Conservation (phyloP, 345 rosid genomes). For the Salix viminalis region DNA sequence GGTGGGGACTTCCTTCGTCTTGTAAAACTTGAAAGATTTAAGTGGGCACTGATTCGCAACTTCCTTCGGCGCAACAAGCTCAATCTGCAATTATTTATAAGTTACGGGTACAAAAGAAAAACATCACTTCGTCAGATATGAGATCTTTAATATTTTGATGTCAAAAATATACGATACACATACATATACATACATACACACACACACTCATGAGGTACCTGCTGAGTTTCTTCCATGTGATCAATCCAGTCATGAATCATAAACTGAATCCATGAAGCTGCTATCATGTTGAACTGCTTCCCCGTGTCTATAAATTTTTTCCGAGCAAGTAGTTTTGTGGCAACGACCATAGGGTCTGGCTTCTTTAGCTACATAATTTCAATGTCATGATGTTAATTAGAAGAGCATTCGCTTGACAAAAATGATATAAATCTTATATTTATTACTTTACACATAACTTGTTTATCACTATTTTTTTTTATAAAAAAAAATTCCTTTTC, state of each 20-base stretch:
- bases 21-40: slow-evolving; percentile 41
- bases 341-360: slow-evolving; percentile 32
- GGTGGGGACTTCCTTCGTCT: slow-evolving; percentile 50
- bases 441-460: too few relatives aligned
- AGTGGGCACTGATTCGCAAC: slow-evolving; percentile 49
- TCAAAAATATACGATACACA: too few relatives aligned
- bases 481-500: too few relatives aligned
- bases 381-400: too few relatives aligned
- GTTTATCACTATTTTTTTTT: too few relatives aligned
- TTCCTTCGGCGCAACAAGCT: slow-evolving; percentile 45
- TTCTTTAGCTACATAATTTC: slow-evolving; percentile 2
- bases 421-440: too few relatives aligned
- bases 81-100: slow-evolving; percentile 25
- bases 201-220: slow-evolving; percentile 30
- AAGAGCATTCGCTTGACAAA: too few relatives aligned
- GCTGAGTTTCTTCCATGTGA: slow-evolving; percentile 53
- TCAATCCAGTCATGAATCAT: slow-evolving; percentile 75
- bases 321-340: slow-evolving; percentile 44
- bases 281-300: slow-evolving; percentile 62
- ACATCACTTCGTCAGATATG: too few relatives aligned
- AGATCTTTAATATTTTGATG: too few relatives aligned
- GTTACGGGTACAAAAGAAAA: neutral
- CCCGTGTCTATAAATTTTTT: slow-evolving; percentile 42
- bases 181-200: too few relatives aligned
- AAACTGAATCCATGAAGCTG: slow-evolving; percentile 61